Percentiles rank a stretch among this genome's conserved stretches.
Conservation (phyloP, 306 rosid species). For the Crotalaria pallida region DNA sequence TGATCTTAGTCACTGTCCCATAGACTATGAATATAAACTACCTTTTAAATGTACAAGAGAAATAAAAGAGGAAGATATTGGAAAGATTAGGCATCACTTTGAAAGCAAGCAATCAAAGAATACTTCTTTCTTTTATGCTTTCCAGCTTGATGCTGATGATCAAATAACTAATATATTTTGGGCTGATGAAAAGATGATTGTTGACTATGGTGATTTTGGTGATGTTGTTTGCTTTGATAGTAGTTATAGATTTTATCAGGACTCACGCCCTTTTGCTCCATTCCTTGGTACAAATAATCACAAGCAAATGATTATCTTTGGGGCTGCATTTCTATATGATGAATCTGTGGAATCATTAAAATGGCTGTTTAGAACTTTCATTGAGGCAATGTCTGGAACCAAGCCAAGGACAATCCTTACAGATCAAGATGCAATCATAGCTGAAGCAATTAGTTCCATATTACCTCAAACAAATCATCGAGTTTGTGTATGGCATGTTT, state of each 20-base stretch:
- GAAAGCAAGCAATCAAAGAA: slow-evolving; percentile 37
- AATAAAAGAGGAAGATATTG: slow-evolving; percentile 43
- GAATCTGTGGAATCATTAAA: slow-evolving; percentile 48
- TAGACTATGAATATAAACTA: slow-evolving; percentile 33
- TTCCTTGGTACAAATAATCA: slow-evolving; percentile 55
- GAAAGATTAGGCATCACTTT: slow-evolving; percentile 39
- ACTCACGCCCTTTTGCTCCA: slow-evolving; percentile 37
- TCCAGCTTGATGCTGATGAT: slow-evolving; percentile 53
- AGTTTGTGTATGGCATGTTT: slow-evolving; percentile 50
- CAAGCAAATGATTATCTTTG: slow-evolving; percentile 46
- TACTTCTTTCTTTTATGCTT: slow-evolving; percentile 47
- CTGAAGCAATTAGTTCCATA: slow-evolving; percentile 34
- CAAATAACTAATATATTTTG: slow-evolving; percentile 50
- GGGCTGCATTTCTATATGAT: slow-evolving; percentile 47
- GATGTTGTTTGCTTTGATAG: slow-evolving; percentile 61
- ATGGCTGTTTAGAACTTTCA: slow-evolving; percentile 49
- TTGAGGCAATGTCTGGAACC: slow-evolving; percentile 45
- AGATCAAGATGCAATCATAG: slow-evolving; percentile 36
- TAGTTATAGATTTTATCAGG: slow-evolving; percentile 39
- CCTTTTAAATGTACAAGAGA: slow-evolving; percentile 33
- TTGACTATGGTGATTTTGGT: slow-evolving; percentile 48
- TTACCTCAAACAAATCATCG: slow-evolving; percentile 35
- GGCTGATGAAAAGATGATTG: slow-evolving; percentile 55
- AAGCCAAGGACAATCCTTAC: slow-evolving; percentile 53
- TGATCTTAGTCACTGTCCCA: slow-evolving; percentile 23